A percentile compares a stretch with the other conserved stretches of the same genome.
Conservation (phyloP, 495 filamentous ascomycete genomes). For the Lichenothelia convexa region DNA sequence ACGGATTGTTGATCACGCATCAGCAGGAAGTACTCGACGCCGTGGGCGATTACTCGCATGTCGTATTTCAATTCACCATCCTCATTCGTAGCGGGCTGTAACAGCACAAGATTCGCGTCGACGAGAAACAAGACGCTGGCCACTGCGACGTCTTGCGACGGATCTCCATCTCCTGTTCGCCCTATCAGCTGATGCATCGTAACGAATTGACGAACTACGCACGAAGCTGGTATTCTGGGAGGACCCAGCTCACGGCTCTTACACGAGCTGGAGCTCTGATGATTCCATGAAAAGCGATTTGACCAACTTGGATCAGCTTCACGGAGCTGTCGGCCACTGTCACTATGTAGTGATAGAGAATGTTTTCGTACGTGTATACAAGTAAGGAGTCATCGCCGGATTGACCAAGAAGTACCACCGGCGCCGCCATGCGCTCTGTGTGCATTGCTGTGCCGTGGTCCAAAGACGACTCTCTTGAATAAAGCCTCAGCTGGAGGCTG, state of each 20-base stretch:
- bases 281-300: slow-evolving; percentile 93
- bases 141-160: slow-evolving; percentile 86
- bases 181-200: slow-evolving; percentile 9
- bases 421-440: slow-evolving; percentile 56
- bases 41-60: slow-evolving; percentile 89
- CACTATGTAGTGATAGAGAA: slow-evolving; percentile 87
- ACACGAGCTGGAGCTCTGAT: slow-evolving; percentile 85
- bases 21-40: slow-evolving; percentile 83
- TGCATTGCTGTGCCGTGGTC: slow-evolving; percentile 53
- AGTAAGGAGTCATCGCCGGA: slow-evolving; percentile 88
- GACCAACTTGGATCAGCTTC: slow-evolving; percentile 76
- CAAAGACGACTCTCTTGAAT: slow-evolving; percentile 71
- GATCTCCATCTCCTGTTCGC: slow-evolving; percentile 58
- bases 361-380: slow-evolving; percentile 92
- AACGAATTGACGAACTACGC: slow-evolving; percentile 14
- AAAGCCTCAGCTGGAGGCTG: slow-evolving; percentile 50
- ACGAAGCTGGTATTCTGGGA: slow-evolving; percentile 80
- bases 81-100: slow-evolving; percentile 66
- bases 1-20: slow-evolving; percentile 56
- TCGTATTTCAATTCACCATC: slow-evolving; percentile 81
- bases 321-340: slow-evolving; percentile 43
- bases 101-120: slow-evolving; percentile 83
- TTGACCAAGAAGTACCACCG: slow-evolving; percentile 68
- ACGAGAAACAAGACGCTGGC: slow-evolving; percentile 89
- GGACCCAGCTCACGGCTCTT: slow-evolving; percentile 82